Conservation (phyloP, 148 eudicot species). For the Amaranthus cruentus region DNA sequence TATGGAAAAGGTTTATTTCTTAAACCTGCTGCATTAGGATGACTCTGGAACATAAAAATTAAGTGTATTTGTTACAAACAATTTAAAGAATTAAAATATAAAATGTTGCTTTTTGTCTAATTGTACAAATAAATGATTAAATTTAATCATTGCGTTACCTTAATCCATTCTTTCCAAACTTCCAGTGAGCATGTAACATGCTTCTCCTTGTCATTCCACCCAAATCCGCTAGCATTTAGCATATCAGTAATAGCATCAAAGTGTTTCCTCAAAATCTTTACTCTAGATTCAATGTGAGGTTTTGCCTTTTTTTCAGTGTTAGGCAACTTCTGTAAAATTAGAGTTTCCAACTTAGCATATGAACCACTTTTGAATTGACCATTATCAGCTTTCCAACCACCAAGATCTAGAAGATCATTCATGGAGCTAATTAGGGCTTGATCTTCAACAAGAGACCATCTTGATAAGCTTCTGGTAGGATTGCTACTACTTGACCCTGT, state of each 20-base stretch:
- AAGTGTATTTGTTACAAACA: background rate
- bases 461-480: background rate
- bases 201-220: slow-evolving; percentile 3
- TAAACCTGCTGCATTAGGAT: background rate
- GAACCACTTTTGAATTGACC: background rate
- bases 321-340: background rate
- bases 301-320: background rate
- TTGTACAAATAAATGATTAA: too few species aligned
- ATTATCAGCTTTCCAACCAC: background rate
- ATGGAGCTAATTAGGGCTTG: background rate
- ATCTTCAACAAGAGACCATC: slow-evolving; percentile 7
- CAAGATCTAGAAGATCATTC: background rate
- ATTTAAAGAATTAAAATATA: background rate
- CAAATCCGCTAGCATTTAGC: slow-evolving; percentile 4
- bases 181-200: background rate
- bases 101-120: background rate
- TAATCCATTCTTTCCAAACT: slow-evolving; percentile 1
- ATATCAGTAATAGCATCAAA: slow-evolving; percentile 3
- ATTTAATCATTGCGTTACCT: background rate
- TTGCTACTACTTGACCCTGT: background rate
- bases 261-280: background rate
- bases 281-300: background rate
- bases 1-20: background rate
- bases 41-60: background rate
- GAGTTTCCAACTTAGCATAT: background rate